Base-by-base conservation (phyloP, 78 protist genomes). In the Speleostelium caveatum region DNA sequence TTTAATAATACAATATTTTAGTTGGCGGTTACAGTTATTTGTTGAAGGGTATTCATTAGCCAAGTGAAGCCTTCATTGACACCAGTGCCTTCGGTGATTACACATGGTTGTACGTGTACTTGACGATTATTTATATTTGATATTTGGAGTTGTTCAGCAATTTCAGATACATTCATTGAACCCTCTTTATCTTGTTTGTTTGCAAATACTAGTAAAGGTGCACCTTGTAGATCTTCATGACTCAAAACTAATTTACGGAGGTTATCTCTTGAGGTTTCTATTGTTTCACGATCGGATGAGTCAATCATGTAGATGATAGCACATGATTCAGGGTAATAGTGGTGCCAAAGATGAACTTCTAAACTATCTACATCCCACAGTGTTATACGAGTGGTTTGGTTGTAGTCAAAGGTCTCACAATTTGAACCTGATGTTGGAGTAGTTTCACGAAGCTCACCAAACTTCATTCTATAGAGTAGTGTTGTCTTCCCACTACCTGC, bases 111-210 rank as follows among this genome's bases (percentile, higher is more conserved):
- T 3, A 58, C 12, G 26, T 39, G 60, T 69, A 66, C 56, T 14
- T 75, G 19, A 22, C 69, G 30, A 56, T 73, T 21, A 39, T 41
- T 75, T 12, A 75, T 21, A 1, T 1, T 10, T 1, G 35, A 6
- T 6, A 56, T 14, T 3, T 60, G 21, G 22, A 61, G 67, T 61
- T 28, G 17, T 61, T 21, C n/a, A 22, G 28, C 67, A 22, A 61
- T 61, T 26, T 61, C 33, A 16, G n/a, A 28, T 21, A 61, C 28
- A 28, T 10, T 8, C n/a, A 26, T 26, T 28, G 67, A n/a, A n/a
- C n/a, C n/a, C n/a, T n/a, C n/a, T n/a, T n/a, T n/a, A 63, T 96
- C 97, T 72, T 96, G 98, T 78, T 97, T 97, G 92, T 97, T 97
- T 8, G 99, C 99, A 17, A 97, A 91, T 19, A 97, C 97, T 2